Evolutionary conservation across 257 asterid species (phyloP).

Genomic region (Fraxinus anomala): DNA sequence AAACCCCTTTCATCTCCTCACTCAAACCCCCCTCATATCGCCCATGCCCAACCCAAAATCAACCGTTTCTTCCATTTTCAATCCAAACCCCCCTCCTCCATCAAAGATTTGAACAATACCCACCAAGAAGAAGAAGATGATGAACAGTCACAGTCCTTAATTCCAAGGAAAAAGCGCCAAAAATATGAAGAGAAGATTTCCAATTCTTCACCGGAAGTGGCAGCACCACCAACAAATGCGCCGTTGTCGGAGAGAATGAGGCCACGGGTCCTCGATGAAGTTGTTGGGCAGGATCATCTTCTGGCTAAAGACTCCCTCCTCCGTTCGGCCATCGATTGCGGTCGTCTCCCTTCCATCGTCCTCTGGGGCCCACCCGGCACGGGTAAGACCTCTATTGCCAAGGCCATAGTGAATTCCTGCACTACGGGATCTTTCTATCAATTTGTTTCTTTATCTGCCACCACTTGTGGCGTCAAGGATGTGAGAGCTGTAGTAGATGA

Average conservation of each 20-base stretch:
- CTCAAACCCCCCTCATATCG: slow-evolving; percentile 29
- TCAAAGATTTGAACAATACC: slow-evolving; percentile 19
- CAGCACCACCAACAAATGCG: slow-evolving; percentile 37
- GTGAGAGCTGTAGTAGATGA: slow-evolving; percentile 75
- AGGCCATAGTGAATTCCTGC: slow-evolving; percentile 53
- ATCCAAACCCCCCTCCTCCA: slow-evolving; percentile 21
- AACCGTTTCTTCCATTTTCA: slow-evolving; percentile 55
- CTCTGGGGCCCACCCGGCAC: slow-evolving; percentile 95
- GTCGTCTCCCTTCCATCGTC: slow-evolving; percentile 70
- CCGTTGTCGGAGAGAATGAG: slow-evolving; percentile 82
- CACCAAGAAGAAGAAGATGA: slow-evolving; percentile 17
- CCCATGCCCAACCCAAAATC: slow-evolving; percentile 78
- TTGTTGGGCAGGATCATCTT: slow-evolving; percentile 84
- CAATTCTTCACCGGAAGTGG: slow-evolving; percentile 18
- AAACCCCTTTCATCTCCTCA: not conserved
- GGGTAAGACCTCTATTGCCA: slow-evolving; percentile 87
- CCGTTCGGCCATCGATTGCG: slow-evolving; percentile 46
- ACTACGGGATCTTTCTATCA: slow-evolving; percentile 32
- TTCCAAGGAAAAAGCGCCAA: slow-evolving; percentile 44
- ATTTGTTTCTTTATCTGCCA: slow-evolving; percentile 72
- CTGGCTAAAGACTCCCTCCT: slow-evolving; percentile 55
- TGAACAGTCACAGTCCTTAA: slow-evolving; percentile 14
- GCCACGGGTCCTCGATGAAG: slow-evolving; percentile 69
- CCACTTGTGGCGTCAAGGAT: slow-evolving; percentile 82
- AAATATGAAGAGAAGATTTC: slow-evolving; percentile 20